Conservation (phyloP, 176 grass and related monocot genomes). For the Musa acuminata region DNA sequence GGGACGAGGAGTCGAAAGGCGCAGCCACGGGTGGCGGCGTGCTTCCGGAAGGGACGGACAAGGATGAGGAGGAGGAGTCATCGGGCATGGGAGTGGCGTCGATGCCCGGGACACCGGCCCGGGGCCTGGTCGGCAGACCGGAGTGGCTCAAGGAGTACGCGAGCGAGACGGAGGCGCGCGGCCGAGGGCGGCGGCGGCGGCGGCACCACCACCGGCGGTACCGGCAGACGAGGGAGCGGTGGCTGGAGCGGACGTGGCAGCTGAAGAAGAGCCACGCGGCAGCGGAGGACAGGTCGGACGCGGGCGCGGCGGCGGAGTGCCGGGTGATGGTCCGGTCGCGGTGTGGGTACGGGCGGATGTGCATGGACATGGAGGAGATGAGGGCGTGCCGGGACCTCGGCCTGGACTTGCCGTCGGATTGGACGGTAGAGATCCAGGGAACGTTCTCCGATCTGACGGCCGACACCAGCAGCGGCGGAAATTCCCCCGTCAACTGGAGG, state of each 20-base stretch:
- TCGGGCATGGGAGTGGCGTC: background rate
- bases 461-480: too few species aligned
- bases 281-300: slow-evolving; percentile 4
- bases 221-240: slow-evolving; percentile 41
- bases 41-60: background rate
- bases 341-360: slow-evolving; percentile 17
- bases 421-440: slow-evolving; percentile 22
- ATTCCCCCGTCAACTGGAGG: slow-evolving; percentile 19
- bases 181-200: background rate
- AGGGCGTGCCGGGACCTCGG: slow-evolving; percentile 65
- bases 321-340: slow-evolving; percentile 10
- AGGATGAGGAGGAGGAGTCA: background rate
- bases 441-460: slow-evolving; percentile 13
- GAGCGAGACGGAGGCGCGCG: background rate
- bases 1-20: slow-evolving; percentile 10
- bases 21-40: background rate
- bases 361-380: slow-evolving; percentile 76
- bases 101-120: slow-evolving; percentile 5
- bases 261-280: slow-evolving; percentile 37
- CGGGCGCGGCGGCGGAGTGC: slow-evolving; percentile 14
- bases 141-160: slow-evolving; percentile 4
- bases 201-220: background rate
- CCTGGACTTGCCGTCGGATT: slow-evolving; percentile 44
- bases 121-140: background rate
- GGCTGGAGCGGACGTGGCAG: slow-evolving; percentile 57